Evolutionary conservation across 1,284 basidiomycete genomes (phyloP).

Genomic region (Ceratobasidium sp.): DNA sequence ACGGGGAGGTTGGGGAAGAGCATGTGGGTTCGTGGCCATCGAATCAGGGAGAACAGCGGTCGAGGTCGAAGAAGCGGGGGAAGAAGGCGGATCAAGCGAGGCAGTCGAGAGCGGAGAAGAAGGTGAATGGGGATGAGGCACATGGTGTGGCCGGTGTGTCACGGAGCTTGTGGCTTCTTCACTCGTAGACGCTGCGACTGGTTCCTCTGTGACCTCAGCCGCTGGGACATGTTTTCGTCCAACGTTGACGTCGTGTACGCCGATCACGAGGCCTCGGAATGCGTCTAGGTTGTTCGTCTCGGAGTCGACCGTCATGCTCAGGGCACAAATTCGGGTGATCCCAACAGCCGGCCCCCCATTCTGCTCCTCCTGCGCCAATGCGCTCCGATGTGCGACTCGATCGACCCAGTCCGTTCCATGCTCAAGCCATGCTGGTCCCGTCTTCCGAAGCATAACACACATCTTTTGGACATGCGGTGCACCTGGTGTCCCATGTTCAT

Average conservation of each 20-base stretch:
- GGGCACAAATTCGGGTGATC: conserved; percentile 15
- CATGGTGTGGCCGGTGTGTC: conserved; percentile 32
- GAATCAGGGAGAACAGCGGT: not conserved
- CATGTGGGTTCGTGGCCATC: not conserved
- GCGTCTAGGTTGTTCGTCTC: conserved; percentile 41
- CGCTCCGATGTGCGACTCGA: conserved; percentile 2
- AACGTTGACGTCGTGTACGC: conserved; percentile 27
- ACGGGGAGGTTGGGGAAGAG: conserved; percentile 34
- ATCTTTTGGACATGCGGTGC: conserved; percentile 40
- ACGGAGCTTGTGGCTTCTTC: not conserved
- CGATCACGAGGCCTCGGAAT: conserved; percentile 41
- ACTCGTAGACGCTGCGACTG: conserved; percentile 10
- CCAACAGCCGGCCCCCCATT: conserved; percentile 1
- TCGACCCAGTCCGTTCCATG: conserved; percentile 38
- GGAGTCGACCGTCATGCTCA: conserved; percentile 43
- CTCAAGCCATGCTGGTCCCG: conserved; percentile 41
- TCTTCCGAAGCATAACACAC: conserved; percentile 28
- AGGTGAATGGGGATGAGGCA: conserved; percentile 18
- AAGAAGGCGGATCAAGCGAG: conserved; percentile 12
- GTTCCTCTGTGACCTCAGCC: not conserved
- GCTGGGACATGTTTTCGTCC: conserved; percentile 15
- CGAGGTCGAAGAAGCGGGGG: conserved; percentile 5
- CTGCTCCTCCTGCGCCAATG: not conserved
- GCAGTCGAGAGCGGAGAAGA: conserved; percentile 30
- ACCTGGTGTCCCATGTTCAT: conserved; percentile 31